Percentiles rank a stretch among this genome's conserved stretches.
Conservation (phyloP, 1,139 yeast species). For the Yamadazyma triangularis region DNA sequence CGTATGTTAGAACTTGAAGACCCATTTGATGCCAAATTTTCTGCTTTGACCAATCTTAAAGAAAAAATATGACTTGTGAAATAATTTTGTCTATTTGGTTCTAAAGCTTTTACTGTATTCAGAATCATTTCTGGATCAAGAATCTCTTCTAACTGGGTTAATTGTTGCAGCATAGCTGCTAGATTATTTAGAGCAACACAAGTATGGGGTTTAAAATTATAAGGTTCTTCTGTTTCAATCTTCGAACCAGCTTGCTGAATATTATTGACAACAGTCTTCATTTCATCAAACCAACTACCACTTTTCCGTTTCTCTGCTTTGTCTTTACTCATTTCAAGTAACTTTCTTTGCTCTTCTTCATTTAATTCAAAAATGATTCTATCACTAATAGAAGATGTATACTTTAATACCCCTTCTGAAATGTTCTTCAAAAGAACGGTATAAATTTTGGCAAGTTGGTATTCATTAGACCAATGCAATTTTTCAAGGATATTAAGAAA, state of each 20-base stretch:
- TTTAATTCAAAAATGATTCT: constrained; percentile 48
- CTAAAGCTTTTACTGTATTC: constrained; percentile 31
- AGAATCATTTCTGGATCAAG: constrained; percentile 63
- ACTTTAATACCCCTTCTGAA: constrained; percentile 55
- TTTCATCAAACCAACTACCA: constrained; percentile 39
- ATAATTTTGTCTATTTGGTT: constrained; percentile 26
- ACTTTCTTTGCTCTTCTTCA: constrained; percentile 29
- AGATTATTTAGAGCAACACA: constrained; percentile 77
- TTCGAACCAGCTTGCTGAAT: constrained; percentile 26
- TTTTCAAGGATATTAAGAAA: constrained; percentile 50
- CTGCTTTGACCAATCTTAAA: constrained; percentile 64
- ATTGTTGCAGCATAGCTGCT: constrained; percentile 53
- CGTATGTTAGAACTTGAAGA: constrained; percentile 46
- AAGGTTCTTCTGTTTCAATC: constrained; percentile 48
- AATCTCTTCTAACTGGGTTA: constrained; percentile 56
- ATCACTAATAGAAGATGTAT: constrained; percentile 44
- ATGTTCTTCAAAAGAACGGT: constrained; percentile 58
- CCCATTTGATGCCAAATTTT: constrained; percentile 50
- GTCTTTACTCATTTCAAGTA: constrained; percentile 18
- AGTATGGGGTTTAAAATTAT: constrained; percentile 56
- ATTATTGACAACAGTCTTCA: constrained; percentile 45
- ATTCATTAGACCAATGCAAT: constrained; percentile 59
- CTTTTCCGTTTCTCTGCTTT: constrained; percentile 21
- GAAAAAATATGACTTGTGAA: constrained; percentile 58
- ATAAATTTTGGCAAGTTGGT: constrained; percentile 55